A percentile compares a stretch with the other conserved stretches of the same genome.
Evolutionary conservation across 1,284 basidiomycete genomes (phyloP).

Genomic region (Cutaneotrichosporon sp.): DNA sequence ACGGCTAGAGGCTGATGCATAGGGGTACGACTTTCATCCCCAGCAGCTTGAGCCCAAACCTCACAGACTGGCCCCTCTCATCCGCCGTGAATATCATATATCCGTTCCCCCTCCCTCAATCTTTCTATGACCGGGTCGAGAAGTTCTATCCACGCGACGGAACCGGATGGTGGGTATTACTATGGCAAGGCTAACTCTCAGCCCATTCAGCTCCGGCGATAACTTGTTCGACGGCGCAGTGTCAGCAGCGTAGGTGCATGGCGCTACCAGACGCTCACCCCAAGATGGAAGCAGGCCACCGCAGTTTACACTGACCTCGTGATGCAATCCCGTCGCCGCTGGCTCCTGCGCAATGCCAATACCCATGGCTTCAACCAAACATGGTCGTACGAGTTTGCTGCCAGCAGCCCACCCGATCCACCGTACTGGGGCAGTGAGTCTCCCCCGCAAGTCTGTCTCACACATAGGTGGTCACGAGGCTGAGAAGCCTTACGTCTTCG

Average conservation of each 20-base stretch:
- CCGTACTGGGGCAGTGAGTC: constrained; percentile 15
- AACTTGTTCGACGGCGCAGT: constrained; percentile 26
- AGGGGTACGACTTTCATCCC: constrained; percentile 10
- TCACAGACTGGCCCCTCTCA: neutral
- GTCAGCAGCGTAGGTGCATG: neutral
- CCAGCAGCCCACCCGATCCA: constrained; percentile 16
- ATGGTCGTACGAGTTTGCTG: constrained; percentile 38
- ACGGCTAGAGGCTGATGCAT: neutral
- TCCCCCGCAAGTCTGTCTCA: neutral
- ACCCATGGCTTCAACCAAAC: constrained; percentile 24
- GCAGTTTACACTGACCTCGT: constrained; percentile 30
- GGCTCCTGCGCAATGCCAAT: constrained; percentile 28
- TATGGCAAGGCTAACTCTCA: constrained; percentile 10
- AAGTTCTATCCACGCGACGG: constrained; percentile 2
- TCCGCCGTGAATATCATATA: neutral
- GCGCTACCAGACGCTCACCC: neutral
- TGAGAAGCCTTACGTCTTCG: constrained; percentile 32
- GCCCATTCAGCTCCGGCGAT: constrained; percentile 40
- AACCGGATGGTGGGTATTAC: neutral
- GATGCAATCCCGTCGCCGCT: constrained; percentile 31
- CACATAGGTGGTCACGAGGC: constrained; percentile 23
- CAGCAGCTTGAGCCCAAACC: neutral
- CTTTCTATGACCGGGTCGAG: neutral
- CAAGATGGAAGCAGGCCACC: constrained; percentile 28
- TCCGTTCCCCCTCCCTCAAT: neutral